Conservation (phyloP, 2,329 filamentous ascomycete species). For the Paecilomyces sp. region DNA sequence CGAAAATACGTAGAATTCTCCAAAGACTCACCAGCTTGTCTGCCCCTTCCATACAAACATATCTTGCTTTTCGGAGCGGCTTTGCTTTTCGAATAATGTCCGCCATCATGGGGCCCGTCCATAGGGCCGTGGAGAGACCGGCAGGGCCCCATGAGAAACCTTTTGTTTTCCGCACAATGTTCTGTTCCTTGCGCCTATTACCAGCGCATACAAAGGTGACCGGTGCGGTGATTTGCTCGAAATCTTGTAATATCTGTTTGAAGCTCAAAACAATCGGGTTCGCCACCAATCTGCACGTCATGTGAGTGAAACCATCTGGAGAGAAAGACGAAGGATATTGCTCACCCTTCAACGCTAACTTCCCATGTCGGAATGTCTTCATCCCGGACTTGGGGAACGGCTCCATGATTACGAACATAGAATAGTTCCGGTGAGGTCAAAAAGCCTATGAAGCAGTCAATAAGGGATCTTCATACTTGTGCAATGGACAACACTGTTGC, state of each 20-base stretch:
- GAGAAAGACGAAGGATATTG: conserved; percentile 1
- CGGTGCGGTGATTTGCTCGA: conserved; percentile 76
- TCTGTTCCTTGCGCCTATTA: conserved; percentile 88
- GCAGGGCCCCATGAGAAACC: conserved; percentile 92
- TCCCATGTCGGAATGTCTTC: conserved; percentile 70
- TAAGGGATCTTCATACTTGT: not conserved
- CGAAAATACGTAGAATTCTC: not conserved
- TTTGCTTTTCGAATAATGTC: conserved; percentile 63
- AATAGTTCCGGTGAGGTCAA: conserved; percentile 81
- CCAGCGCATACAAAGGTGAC: conserved; percentile 88
- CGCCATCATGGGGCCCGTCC: conserved; percentile 71
- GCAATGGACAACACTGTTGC: not conserved
- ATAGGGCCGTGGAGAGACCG: conserved; percentile 78
- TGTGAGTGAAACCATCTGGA: conserved; percentile 7
- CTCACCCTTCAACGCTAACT: conserved; percentile 67
- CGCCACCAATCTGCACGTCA: conserved; percentile 56
- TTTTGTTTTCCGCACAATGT: conserved; percentile 81
- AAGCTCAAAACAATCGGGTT: conserved; percentile 66
- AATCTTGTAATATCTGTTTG: conserved; percentile 63
- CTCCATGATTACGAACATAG: conserved; percentile 86
- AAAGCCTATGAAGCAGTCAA: conserved; percentile 53
- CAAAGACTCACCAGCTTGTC: conserved; percentile 56
- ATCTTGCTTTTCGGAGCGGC: conserved; percentile 64
- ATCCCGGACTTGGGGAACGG: conserved; percentile 69
- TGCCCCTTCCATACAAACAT: conserved; percentile 86